These are phyloP conservation scores for Metschnikowia orientalis DNA, from an alignment of 805 yeast species.

Conservation along the genomic window DNA sequence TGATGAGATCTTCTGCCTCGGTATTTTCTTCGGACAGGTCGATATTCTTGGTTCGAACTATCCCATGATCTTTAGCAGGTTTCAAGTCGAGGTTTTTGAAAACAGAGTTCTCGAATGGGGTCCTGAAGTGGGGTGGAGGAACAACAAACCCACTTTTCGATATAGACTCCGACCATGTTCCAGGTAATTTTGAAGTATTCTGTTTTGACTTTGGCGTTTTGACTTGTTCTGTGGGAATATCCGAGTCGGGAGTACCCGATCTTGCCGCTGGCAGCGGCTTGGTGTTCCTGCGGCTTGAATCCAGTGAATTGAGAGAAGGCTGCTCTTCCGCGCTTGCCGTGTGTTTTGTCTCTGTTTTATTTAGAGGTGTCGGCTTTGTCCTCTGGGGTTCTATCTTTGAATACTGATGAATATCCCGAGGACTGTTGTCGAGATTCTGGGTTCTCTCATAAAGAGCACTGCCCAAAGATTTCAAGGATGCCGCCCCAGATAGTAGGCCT, in stretches of 20 bases:
- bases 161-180: constrained; percentile 2
- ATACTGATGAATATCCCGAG: background rate
- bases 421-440: constrained; percentile 2
- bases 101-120: constrained; percentile 28
- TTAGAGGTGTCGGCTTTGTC: no score
- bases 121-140: constrained; percentile 14
- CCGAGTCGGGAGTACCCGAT: no score
- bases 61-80: constrained; percentile 9
- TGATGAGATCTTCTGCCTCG: constrained; percentile 13
- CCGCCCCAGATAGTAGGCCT: constrained; percentile 26
- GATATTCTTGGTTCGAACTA: constrained; percentile 14
- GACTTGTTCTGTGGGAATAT: no score
- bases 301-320: no score
- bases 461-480: constrained; percentile 12
- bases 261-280: no score
- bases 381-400: no score
- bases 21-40: constrained; percentile 9
- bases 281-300: no score
- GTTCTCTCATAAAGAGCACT: constrained; percentile 9
- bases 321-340: no score
- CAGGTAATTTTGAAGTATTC: no score
- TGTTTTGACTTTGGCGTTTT: no score
- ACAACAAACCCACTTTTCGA: constrained; percentile 1
- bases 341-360: no score
- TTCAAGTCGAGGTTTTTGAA: constrained; percentile 16